phyloP scores from a whole-genome alignment of 2,329 filamentous ascomycete species.

The Ceratocystis ficicola region DNA sequence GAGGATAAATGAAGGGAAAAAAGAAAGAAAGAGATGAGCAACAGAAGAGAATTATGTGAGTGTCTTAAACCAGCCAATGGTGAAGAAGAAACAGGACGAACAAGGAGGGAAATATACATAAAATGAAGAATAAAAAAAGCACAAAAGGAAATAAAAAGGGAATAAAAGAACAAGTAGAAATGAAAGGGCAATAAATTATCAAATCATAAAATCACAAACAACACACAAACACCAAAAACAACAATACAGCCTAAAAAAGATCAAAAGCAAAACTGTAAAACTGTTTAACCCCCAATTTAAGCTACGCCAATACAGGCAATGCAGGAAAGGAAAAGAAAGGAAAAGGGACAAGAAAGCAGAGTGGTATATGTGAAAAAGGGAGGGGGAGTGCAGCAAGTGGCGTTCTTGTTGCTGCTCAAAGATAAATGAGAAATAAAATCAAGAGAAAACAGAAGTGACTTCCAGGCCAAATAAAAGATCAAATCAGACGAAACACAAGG shows the following conservation, averaged over 20 bases:
- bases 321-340: neutral
- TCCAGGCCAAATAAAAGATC: neutral
- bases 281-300: neutral
- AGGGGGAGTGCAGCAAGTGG: no score
- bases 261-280: neutral
- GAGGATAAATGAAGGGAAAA: constrained; percentile 6
- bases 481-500: constrained; percentile 3
- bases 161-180: neutral
- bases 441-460: no score
- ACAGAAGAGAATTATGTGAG: neutral
- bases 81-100: neutral
- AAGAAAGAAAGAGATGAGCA: constrained; percentile 1
- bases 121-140: neutral
- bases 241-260: neutral
- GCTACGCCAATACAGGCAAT: neutral
- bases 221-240: constrained; percentile 6
- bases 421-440: no score
- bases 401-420: no score
- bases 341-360: constrained; percentile 2
- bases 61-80: neutral
- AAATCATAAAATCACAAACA: neutral
- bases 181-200: neutral
- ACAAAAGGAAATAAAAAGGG: neutral
- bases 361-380: neutral
- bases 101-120: neutral